These are phyloP conservation scores for Trichoderma atroviride DNA, from an alignment of 2,329 filamentous ascomycete species.

Conservation along the genomic window DNA sequence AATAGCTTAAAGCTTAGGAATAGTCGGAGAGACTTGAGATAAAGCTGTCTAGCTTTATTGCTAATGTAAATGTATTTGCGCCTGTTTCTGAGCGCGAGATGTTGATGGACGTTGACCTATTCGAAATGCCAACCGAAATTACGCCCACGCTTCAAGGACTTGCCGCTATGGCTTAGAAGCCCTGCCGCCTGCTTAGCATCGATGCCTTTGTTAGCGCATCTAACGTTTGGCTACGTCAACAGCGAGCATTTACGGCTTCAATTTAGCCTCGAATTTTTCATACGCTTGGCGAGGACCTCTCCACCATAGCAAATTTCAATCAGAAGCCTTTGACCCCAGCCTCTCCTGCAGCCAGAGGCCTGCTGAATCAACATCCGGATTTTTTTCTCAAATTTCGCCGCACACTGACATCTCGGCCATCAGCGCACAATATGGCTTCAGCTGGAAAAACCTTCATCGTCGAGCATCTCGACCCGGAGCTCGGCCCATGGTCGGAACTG, in stretches of 20 bases:
- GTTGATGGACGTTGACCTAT: background rate
- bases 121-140: background rate
- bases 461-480: conserved; percentile 92
- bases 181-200: background rate
- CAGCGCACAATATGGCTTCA: conserved; percentile 40
- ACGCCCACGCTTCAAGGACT: background rate
- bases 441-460: conserved; percentile 79
- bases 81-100: background rate
- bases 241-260: background rate
- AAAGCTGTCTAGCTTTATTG: background rate
- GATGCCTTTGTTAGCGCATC: background rate
- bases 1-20: background rate
- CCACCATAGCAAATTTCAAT: background rate
- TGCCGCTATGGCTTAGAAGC: background rate
- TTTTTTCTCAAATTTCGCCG: background rate
- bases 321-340: background rate
- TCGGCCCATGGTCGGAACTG: conserved; percentile 90
- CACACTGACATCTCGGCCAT: background rate
- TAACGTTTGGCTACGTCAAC: background rate
- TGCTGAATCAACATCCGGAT: background rate
- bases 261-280: conserved; percentile 15
- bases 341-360: background rate
- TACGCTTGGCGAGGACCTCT: background rate
- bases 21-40: background rate
- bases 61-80: background rate